Conservation (phyloP, 306 rosid species). For the Cucurbita ficifolia region DNA sequence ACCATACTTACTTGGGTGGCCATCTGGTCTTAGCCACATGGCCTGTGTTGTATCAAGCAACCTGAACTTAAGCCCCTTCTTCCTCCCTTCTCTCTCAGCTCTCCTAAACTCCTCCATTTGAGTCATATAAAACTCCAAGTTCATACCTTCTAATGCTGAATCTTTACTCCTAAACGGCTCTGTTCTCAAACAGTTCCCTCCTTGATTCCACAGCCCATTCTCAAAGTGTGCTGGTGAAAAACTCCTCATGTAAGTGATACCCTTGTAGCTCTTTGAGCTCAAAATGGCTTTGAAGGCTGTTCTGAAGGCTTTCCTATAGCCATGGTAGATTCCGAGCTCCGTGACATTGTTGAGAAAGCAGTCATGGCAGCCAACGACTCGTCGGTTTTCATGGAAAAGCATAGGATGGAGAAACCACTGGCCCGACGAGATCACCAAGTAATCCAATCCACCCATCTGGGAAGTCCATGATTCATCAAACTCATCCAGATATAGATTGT, state of each 20-base stretch:
- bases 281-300: constrained; percentile 57
- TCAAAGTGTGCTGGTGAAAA: constrained; percentile 81
- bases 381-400: constrained; percentile 34
- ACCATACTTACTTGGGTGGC: constrained; percentile 75
- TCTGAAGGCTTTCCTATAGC: constrained; percentile 47
- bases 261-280: constrained; percentile 35
- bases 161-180: constrained; percentile 59
- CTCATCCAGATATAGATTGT: constrained; percentile 66
- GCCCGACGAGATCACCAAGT: constrained; percentile 52
- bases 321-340: constrained; percentile 51
- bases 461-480: constrained; percentile 49
- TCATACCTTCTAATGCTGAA: constrained; percentile 36
- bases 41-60: constrained; percentile 59
- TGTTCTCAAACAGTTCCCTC: constrained; percentile 63
- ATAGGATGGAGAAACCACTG: constrained; percentile 68
- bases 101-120: constrained; percentile 58
- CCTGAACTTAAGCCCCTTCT: constrained; percentile 43
- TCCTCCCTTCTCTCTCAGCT: constrained; percentile 48
- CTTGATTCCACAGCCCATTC: constrained; percentile 62
- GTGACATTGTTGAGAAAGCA: constrained; percentile 49
- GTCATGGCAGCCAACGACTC: constrained; percentile 49
- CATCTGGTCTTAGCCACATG: constrained; percentile 63
- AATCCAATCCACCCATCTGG: constrained; percentile 41
- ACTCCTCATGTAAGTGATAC: constrained; percentile 49
- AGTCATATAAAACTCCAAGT: constrained; percentile 57